These are phyloP conservation scores for Myxozyma nipponensis DNA, from an alignment of 805 yeast genomes.

Conservation along the genomic window DNA sequence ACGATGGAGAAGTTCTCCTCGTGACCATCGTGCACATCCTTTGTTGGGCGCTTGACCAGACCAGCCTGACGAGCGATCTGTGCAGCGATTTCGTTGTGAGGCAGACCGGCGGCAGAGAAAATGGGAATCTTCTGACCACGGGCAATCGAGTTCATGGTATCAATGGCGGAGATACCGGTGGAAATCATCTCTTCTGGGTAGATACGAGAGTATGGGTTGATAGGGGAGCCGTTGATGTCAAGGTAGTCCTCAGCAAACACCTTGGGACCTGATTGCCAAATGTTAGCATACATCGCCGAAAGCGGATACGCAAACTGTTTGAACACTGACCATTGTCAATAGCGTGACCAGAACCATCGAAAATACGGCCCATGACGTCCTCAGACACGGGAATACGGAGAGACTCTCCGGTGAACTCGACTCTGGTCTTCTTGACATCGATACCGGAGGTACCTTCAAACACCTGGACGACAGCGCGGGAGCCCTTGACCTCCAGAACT, in stretches of 20 bases:
- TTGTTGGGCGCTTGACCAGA: conserved; percentile 90
- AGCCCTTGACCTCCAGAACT: conserved; percentile 95
- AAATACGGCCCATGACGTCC: conserved; percentile 95
- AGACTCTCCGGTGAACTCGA: conserved; percentile 94
- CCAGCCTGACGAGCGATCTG: conserved; percentile 99
- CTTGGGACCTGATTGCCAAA: conserved; percentile 66
- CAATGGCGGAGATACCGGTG: conserved; percentile 97
- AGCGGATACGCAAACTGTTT: too few species aligned
- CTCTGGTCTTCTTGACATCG: conserved; percentile 95
- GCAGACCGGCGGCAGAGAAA: conserved; percentile 98
- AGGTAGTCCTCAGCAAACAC: conserved; percentile 97
- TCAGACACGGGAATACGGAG: conserved; percentile 93
- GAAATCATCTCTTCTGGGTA: conserved; percentile 99
- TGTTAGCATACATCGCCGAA: too few species aligned
- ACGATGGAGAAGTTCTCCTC: conserved; percentile 99
- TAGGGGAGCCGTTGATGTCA: conserved; percentile 98
- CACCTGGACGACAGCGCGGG: conserved; percentile 96
- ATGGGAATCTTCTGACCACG: conserved; percentile 99
- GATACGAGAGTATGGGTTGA: conserved; percentile 95
- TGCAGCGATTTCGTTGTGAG: conserved; percentile 99
- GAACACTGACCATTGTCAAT: conserved; percentile 64
- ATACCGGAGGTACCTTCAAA: conserved; percentile 99
- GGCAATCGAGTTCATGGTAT: conserved; percentile 99
- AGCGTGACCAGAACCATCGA: conserved; percentile 98
- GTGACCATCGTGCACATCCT: conserved; percentile 99